A percentile compares a stretch with the other conserved stretches of the same genome.
These are phyloP conservation scores for Gossypium rotundifolium DNA, from an alignment of 345 rosid genomes.

Conservation along the genomic window DNA sequence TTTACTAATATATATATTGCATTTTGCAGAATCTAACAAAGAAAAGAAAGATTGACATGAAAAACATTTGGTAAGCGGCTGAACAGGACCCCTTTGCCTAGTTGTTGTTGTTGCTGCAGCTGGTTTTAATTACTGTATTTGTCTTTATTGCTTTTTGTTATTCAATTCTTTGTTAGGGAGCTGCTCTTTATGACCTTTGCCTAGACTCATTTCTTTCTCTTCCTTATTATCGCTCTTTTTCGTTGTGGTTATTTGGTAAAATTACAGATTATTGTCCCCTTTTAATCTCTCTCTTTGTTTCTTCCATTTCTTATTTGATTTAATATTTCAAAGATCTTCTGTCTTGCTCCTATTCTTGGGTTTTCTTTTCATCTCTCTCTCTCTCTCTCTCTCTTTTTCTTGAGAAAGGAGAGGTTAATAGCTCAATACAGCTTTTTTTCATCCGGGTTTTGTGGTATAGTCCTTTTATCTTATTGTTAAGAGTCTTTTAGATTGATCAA, in stretches of 20 bases:
- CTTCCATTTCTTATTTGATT: neutral
- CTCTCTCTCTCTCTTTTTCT: conserved; percentile 13
- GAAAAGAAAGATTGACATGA: conserved; percentile 2
- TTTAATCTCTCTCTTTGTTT: conserved; percentile 5
- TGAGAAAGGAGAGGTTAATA: conserved; percentile 16
- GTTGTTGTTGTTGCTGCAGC: neutral
- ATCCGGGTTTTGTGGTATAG: neutral
- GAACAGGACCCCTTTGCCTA: conserved; percentile 13
- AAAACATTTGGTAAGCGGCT: conserved; percentile 27
- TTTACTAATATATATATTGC: neutral
- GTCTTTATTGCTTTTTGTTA: neutral
- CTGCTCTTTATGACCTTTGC: conserved; percentile 12
- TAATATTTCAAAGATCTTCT: conserved; percentile 15
- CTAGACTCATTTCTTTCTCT: neutral
- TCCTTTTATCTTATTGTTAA: neutral
- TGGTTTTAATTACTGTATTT: neutral
- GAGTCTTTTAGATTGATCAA: conserved; percentile 7
- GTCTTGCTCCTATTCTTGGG: conserved; percentile 14
- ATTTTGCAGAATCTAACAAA: neutral
- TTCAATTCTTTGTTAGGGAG: conserved; percentile 15
- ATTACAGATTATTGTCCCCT: conserved; percentile 5
- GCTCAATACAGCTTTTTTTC: conserved; percentile 2
- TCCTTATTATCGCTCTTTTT: neutral
- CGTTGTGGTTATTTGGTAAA: conserved; percentile 27
- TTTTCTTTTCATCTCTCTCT: conserved; percentile 1